Conservation (phyloP, 2,329 filamentous ascomycete genomes). For the Aureobasidium namibiae region DNA sequence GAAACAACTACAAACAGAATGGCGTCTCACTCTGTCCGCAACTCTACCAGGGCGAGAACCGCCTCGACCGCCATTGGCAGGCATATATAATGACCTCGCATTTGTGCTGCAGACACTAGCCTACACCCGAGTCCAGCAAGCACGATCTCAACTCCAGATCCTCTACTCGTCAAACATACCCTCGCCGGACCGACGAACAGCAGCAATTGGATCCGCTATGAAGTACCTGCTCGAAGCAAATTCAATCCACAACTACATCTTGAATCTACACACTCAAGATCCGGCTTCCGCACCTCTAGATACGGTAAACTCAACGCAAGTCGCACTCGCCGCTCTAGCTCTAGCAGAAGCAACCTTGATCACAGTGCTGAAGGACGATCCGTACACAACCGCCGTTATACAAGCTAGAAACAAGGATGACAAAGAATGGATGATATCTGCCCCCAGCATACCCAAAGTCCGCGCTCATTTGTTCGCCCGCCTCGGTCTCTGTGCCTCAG, state of each 20-base stretch:
- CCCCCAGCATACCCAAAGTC: conserved; percentile 80
- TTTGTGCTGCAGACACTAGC: conserved; percentile 73
- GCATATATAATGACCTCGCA: conserved; percentile 73
- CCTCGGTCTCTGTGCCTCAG: conserved; percentile 76
- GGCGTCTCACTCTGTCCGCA: conserved; percentile 71
- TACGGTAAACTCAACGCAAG: conserved; percentile 35
- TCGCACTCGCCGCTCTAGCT: conserved; percentile 51
- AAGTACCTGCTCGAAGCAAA: conserved; percentile 71
- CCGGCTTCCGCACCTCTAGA: conserved; percentile 25
- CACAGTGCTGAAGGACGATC: conserved; percentile 88
- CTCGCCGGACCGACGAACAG: conserved; percentile 56
- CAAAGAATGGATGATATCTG: conserved; percentile 94
- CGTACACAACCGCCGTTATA: conserved; percentile 74
- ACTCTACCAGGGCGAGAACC: conserved; percentile 56
- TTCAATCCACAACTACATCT: conserved; percentile 66
- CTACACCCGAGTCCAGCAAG: conserved; percentile 63
- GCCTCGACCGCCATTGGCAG: conserved; percentile 59
- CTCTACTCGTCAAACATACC: conserved; percentile 55
- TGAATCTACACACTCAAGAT: conserved; percentile 19
- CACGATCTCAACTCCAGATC: conserved; percentile 62
- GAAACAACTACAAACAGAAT: conserved; percentile 55
- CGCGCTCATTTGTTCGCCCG: conserved; percentile 81
- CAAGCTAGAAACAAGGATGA: conserved; percentile 75
- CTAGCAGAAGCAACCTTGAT: conserved; percentile 84
- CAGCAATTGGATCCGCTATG: conserved; percentile 64